These are phyloP conservation scores for Phytophthora citricola DNA, from an alignment of 352 stramenopile species.

Conservation along the genomic window DNA sequence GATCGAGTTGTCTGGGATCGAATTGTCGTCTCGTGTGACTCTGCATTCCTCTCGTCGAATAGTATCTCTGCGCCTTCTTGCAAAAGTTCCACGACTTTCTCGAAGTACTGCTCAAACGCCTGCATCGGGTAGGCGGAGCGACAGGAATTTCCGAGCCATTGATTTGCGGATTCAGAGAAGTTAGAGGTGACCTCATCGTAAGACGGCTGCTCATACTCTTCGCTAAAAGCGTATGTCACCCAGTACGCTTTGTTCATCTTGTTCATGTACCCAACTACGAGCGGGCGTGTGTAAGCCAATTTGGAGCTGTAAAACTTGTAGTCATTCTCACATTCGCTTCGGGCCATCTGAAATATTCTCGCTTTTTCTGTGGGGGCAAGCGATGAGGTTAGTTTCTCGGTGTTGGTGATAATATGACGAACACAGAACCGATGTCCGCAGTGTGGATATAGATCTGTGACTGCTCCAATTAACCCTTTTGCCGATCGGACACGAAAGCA, in stretches of 20 bases:
- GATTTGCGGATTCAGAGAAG: slow-evolving; percentile 1
- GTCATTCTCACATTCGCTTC: neutral
- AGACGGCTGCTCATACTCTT: slow-evolving; percentile 2
- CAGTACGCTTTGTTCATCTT: slow-evolving; percentile 1
- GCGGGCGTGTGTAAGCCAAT: too few relatives aligned
- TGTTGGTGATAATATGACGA: slow-evolving; percentile 14
- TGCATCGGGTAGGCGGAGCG: slow-evolving; percentile 1
- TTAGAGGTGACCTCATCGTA: slow-evolving; percentile 16
- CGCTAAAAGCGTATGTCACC: slow-evolving; percentile 4
- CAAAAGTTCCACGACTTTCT: neutral
- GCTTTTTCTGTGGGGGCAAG: neutral
- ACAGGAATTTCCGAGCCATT: slow-evolving; percentile 6
- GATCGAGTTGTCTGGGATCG: too few relatives aligned
- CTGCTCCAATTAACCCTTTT: slow-evolving; percentile 9
- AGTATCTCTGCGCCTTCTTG: too few relatives aligned
- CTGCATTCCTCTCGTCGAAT: neutral
- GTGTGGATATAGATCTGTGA: slow-evolving; percentile 1
- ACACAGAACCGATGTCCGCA: slow-evolving; percentile 7
- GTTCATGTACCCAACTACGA: too few relatives aligned
- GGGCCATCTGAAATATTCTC: neutral
- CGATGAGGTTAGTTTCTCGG: neutral
- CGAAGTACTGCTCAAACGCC: slow-evolving; percentile 10
- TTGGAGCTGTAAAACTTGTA: too few relatives aligned
- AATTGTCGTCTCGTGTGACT: too few relatives aligned
- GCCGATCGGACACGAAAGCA: neutral